These are phyloP conservation scores for Chlorella sp. DNA, from an alignment of 139 green algal genomes.

Conservation along the genomic window DNA sequence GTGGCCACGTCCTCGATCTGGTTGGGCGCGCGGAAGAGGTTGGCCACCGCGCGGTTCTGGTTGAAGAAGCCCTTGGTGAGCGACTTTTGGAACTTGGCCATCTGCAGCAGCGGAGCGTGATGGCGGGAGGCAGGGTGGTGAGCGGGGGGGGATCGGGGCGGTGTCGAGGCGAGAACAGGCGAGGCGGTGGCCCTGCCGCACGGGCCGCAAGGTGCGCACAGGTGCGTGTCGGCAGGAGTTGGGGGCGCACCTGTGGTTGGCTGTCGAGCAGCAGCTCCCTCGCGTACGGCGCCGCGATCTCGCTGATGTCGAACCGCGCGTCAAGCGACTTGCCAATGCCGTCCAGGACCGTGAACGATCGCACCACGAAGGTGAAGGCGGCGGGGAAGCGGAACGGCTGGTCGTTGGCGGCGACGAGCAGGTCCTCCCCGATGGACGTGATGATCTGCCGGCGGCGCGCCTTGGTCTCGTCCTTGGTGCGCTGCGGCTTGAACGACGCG, in stretches of 20 bases:
- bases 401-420: slow-evolving; percentile 88
- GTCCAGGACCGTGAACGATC: slow-evolving; percentile 77
- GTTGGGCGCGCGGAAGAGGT: slow-evolving; percentile 91
- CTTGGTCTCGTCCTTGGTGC: slow-evolving; percentile 74
- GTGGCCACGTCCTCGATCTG: slow-evolving; percentile 77
- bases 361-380: slow-evolving; percentile 93
- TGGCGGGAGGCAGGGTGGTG: too few relatives aligned
- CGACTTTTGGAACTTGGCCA: slow-evolving; percentile 52
- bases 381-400: slow-evolving; percentile 91
- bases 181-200: too few relatives aligned
- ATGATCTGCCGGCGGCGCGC: slow-evolving; percentile 82
- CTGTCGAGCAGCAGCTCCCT: slow-evolving; percentile 75
- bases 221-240: not conserved
- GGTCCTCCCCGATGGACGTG: slow-evolving; percentile 88
- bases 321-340: slow-evolving; percentile 96
- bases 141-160: too few relatives aligned
- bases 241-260: slow-evolving; percentile 25
- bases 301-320: slow-evolving; percentile 96
- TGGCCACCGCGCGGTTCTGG: slow-evolving; percentile 83
- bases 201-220: too few relatives aligned
- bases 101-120: too few relatives aligned
- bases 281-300: slow-evolving; percentile 94
- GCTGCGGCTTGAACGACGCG: slow-evolving; percentile 75
- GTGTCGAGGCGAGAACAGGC: too few relatives aligned
- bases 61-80: slow-evolving; percentile 42